Base-by-base conservation (phyloP, 2,329 filamentous ascomycete species). In the Pseudogymnoascus sp. region DNA sequence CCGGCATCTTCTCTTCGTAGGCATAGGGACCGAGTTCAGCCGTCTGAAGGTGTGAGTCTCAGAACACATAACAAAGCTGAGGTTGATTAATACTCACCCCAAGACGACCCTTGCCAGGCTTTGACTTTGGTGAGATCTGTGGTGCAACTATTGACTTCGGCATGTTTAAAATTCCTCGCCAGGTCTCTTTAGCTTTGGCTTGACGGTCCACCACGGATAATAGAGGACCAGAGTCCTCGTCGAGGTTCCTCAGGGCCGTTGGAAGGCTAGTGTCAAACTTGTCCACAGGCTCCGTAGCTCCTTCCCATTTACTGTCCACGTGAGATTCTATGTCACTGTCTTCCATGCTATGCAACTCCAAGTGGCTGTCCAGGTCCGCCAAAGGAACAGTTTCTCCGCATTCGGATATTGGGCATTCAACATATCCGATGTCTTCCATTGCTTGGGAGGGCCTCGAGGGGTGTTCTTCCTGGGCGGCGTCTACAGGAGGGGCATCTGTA, bases 1-100 rank as follows among this genome's bases (percentile, higher is more conserved):
- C 76, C 0, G 90, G 90, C 90, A 93, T 93, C 68, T 83, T 80
- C 42, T 86, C 83, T 73, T 93, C 90, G 68, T 90, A 79, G 1
- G 88, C 88, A 74, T 89, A 86, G 26, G 85, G 84, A 0, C 90
- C 90, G 13, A 93, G 78, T 70, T 92, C 87, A 9, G 72, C 80
- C 76, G 80, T 82, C 69, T 73, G 67, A 5, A 59, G 53, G 36
- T 26, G 62, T 62, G 61, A 35, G 60, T 71, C 62, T 70, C 61
- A 35, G 61, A 61, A 64, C 68, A 26, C 33, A 62, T 35, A 40
- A 44, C 19, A 35, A 64, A 40, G n/a, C 9, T 21, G 31, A 26
- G 60, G 38, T 23, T 59, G 21, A 57, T 53, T 36, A 44, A 36
- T 13, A 70, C 73, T 66, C 73, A 76, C 76, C 64, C 72, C 74